Base-by-base conservation (phyloP, 2,329 filamentous ascomycete species). In the Phialocephala sp. region DNA sequence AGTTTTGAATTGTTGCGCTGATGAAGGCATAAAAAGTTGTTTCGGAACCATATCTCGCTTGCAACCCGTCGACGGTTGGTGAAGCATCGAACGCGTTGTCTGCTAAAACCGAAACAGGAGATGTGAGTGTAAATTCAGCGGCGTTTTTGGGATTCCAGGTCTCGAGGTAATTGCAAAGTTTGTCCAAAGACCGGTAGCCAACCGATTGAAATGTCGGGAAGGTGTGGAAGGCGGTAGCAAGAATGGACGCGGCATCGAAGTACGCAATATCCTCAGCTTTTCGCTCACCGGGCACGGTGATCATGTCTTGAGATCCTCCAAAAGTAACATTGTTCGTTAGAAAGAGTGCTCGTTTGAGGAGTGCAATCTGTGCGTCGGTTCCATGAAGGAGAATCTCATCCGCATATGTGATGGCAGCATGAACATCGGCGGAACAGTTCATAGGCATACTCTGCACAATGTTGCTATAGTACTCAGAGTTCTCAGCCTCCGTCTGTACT, bases 351-450 rank as follows among this genome's bases (percentile, higher is more conserved):
- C 36, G 37, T 57, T 62, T 66, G 15, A 64, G 36, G 37, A 63
- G 36, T 22, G 58, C 59, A 39, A 62, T 59, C 41, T 67, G 62
- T n/a, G 59, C 52, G 11, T 58, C 52, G 22, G 58, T 56, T 24
- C 62, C 62, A 37, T 37, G 41, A 15, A 54, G 41, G 35, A 68
- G 56, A 27, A 68, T 54, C 14, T 60, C 24, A 35, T 66, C 63
- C 5, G 63, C 59, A 43, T 63, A 66, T 4, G 60, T 62, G 27
- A 68, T 54, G 14, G 64, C 64, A 41, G 60, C 63, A 37, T 66
- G 66, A 32, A 68, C 47, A 54, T 68, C 66, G 8, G 59, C 57
- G 5, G 63, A 66, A 36, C 66, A 68, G 50, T 68, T 68, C 15
- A 14, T 32, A 6, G 56, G 39, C 56, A 68, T 68, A n/a, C n/a